Base-by-base conservation (phyloP, 805 yeast species). In the Cyberlindnera japonica region DNA sequence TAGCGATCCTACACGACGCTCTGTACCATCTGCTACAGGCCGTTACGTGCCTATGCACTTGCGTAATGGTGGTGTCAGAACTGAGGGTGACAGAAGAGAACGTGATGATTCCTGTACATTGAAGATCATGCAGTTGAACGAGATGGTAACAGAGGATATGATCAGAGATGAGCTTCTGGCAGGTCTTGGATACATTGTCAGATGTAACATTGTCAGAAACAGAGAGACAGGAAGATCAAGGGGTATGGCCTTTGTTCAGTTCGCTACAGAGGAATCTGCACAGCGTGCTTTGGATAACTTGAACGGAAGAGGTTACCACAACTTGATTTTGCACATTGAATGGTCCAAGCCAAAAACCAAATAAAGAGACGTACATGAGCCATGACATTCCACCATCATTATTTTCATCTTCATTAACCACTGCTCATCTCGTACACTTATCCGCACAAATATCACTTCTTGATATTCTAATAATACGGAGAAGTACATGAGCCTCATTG, bases 181-280 rank as follows among this genome's bases (percentile, higher is more conserved):
- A 48, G 76, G 69, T 62, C 82, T 71, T 71, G 95, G 79, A 55
- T 77, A 69, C 45, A 69, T 76, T 51, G 69, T 77, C 44, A 83
- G 96, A 68, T 85, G 84, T 51, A 83, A 83, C 49, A 73, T 93
- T 44, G 89, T 89, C 45, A 84, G 86, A 71, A 86, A 89, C 69
- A 83, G 88, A 69, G 95, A 85, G 56, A 93, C 98, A 20, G 93
- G 95, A 50, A 83, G 82, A 65, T 85, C 96, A 33, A 84, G 88
- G 69, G 99, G 99, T 59, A 80, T 91, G 65, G 98, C 98, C 6
- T 93, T 87, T 65, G 95, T 90, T 50, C 82, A 91, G 45, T 85
- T 85, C 63, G 77, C 74, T 44, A 74, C 80, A 41, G 79, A 79
- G 58, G 63, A 65, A 43, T 69, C 68, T 52, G 99, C 98, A 32